Evolutionary conservation across 2,329 filamentous ascomycete species (phyloP).

Genomic region (Didymella arachidicola): DNA sequence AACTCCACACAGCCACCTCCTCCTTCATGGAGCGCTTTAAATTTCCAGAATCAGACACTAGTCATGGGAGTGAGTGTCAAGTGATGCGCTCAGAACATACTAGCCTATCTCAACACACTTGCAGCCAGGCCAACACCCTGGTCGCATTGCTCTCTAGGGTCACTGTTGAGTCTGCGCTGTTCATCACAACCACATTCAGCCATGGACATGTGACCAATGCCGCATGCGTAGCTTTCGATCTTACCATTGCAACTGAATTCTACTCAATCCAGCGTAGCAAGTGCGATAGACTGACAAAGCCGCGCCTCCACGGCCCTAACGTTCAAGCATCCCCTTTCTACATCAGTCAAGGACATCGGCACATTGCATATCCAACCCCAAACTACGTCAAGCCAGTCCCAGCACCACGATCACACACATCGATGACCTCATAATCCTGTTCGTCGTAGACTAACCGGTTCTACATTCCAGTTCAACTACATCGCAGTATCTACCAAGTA

Average conservation of each 20-base stretch:
- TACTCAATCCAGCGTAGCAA: conserved; percentile 3
- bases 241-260: neutral
- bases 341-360: neutral
- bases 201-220: conserved; percentile 2
- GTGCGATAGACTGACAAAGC: conserved; percentile 12
- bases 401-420: conserved; percentile 10
- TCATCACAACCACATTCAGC: neutral
- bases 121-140: neutral
- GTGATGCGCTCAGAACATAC: conserved; percentile 1
- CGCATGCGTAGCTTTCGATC: conserved; percentile 4
- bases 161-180: neutral
- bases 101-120: conserved; percentile 9
- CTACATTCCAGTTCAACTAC: neutral
- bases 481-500: neutral
- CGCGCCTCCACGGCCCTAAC: conserved; percentile 27
- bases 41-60: conserved; percentile 10
- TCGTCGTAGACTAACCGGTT: conserved; percentile 19
- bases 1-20: conserved; percentile 10
- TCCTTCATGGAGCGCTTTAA: conserved; percentile 2
- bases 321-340: conserved; percentile 25
- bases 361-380: conserved; percentile 3
- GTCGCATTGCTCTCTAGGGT: neutral
- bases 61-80: conserved; percentile 6
- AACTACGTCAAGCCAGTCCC: neutral
- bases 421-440: conserved; percentile 28